These are phyloP conservation scores for Hypoxylon sp. DNA, from an alignment of 2,329 filamentous ascomycete genomes.

Conservation along the genomic window DNA sequence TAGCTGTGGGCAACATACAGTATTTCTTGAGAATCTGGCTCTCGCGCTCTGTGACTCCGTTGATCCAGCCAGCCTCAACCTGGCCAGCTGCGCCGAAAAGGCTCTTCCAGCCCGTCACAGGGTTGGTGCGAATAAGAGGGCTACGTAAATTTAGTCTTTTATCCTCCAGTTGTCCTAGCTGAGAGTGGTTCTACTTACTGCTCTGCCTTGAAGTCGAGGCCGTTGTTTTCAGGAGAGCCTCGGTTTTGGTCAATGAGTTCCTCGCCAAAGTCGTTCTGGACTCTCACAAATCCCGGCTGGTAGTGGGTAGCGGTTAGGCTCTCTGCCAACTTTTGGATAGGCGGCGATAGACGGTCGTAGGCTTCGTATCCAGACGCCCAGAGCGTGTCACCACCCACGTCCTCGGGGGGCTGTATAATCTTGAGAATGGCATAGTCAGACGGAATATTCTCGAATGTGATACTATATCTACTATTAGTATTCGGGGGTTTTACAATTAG, in stretches of 20 bases:
- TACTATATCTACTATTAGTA: constrained; percentile 44
- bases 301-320: constrained; percentile 65
- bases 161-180: neutral
- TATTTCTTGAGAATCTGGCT: constrained; percentile 66
- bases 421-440: constrained; percentile 69
- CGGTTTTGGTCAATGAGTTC: constrained; percentile 61
- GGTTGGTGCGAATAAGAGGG: constrained; percentile 72
- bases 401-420: constrained; percentile 62
- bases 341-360: constrained; percentile 67
- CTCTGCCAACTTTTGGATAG: constrained; percentile 64
- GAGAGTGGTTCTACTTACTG: constrained; percentile 51
- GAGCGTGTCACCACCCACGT: constrained; percentile 62
- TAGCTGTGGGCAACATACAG: constrained; percentile 59
- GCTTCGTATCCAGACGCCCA: constrained; percentile 68
- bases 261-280: constrained; percentile 63
- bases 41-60: constrained; percentile 68
- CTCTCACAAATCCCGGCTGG: constrained; percentile 65
- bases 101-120: constrained; percentile 71
- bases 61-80: constrained; percentile 67
- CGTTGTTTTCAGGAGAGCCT: constrained; percentile 71
- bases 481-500: neutral
- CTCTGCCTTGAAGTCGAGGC: constrained; percentile 63
- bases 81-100: constrained; percentile 57
- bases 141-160: constrained; percentile 15
- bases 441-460: constrained; percentile 68